Percentiles rank a stretch among this genome's conserved stretches.
Conservation (phyloP, 257 asterid genomes). For the Cruciata laevipes region DNA sequence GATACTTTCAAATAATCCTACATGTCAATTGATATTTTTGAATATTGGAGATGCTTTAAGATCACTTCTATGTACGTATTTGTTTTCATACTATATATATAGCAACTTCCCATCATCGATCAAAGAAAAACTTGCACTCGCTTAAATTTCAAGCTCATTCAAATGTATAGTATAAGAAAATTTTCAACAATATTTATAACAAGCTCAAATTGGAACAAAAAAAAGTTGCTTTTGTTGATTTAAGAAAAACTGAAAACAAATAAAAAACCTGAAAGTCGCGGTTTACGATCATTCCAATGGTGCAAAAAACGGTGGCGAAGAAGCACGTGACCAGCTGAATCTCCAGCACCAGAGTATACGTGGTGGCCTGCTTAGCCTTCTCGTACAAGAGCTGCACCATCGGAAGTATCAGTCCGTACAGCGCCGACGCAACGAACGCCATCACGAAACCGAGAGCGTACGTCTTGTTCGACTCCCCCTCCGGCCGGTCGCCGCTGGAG, state of each 20-base stretch:
- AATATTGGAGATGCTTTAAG: too few species aligned
- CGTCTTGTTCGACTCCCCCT: slow-evolving; percentile 19
- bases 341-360: slow-evolving; percentile 30
- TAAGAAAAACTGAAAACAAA: not conserved
- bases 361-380: slow-evolving; percentile 21
- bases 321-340: slow-evolving; percentile 19
- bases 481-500: slow-evolving; percentile 14
- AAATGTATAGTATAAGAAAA: too few species aligned
- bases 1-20: too few species aligned
- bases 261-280: slow-evolving; percentile 24
- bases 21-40: too few species aligned
- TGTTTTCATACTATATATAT: too few species aligned
- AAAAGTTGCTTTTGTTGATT: too few species aligned
- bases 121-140: too few species aligned
- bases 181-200: too few species aligned
- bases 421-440: slow-evolving; percentile 22
- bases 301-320: slow-evolving; percentile 19
- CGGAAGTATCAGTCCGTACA: slow-evolving; percentile 27
- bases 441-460: slow-evolving; percentile 22
- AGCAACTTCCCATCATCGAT: too few species aligned
- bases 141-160: too few species aligned
- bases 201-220: too few species aligned
- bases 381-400: slow-evolving; percentile 24
- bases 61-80: too few species aligned
- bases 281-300: slow-evolving; percentile 24